Percentiles rank a stretch among this genome's conserved stretches.
phyloP scores from a whole-genome alignment of 2,329 filamentous ascomycete genomes.

The Verticillium zaregamsianum region DNA sequence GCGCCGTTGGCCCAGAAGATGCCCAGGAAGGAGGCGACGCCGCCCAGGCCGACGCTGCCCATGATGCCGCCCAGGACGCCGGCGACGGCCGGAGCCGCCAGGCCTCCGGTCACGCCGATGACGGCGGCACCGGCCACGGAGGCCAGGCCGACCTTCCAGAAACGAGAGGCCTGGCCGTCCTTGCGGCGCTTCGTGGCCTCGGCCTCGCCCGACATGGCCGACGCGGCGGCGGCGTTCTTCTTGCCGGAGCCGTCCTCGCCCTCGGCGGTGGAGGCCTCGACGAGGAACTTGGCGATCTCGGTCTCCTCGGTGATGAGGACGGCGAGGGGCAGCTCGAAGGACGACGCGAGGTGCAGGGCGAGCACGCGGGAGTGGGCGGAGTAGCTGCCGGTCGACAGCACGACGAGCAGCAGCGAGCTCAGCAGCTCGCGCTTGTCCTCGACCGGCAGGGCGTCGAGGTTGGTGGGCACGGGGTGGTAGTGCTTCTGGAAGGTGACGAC shows the following conservation, averaged over 20 bases:
- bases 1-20: slow-evolving; percentile 83
- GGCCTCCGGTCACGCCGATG: slow-evolving; percentile 85
- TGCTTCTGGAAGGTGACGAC: slow-evolving; percentile 42
- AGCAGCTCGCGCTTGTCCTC: slow-evolving; percentile 60
- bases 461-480: slow-evolving; percentile 49
- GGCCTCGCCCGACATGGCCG: slow-evolving; percentile 64
- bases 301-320: slow-evolving; percentile 67
- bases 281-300: slow-evolving; percentile 69
- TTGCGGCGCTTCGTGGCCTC: slow-evolving; percentile 71
- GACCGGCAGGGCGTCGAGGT: slow-evolving; percentile 52
- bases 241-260: slow-evolving; percentile 15
- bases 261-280: slow-evolving; percentile 56
- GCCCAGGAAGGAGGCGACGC: slow-evolving; percentile 80
- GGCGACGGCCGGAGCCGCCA: slow-evolving; percentile 85
- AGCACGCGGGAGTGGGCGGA: slow-evolving; percentile 68
- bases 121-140: slow-evolving; percentile 83
- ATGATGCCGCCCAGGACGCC: slow-evolving; percentile 81
- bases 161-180: slow-evolving; percentile 64
- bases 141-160: slow-evolving; percentile 89
- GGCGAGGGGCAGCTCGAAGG: slow-evolving; percentile 57
- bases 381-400: slow-evolving; percentile 71
- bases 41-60: slow-evolving; percentile 79
- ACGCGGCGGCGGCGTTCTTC: slow-evolving; percentile 20
- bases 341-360: slow-evolving; percentile 63
- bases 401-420: slow-evolving; percentile 64